Evolutionary conservation across 2,329 filamentous ascomycete species (phyloP).

Genomic region (Stromatinia cepivora): DNA sequence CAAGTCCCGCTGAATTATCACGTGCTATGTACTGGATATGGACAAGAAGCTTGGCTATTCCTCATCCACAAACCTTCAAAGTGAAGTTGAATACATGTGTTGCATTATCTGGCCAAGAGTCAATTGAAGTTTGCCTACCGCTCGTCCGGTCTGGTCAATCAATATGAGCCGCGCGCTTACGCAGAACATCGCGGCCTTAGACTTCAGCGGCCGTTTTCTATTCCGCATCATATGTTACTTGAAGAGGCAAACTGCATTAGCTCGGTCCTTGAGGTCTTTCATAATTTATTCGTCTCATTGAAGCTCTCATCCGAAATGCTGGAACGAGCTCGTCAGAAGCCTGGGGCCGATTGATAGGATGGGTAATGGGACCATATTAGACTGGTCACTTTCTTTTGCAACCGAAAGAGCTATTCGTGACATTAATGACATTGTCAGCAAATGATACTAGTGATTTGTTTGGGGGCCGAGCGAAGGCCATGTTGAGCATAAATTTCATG

Average conservation of each 20-base stretch:
- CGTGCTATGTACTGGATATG: neutral
- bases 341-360: neutral
- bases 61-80: neutral
- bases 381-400: neutral
- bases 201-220: neutral
- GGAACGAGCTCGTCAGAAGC: neutral
- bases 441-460: neutral
- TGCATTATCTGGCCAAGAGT: neutral
- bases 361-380: neutral
- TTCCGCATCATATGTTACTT: neutral
- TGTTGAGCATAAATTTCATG: neutral
- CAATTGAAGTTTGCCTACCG: no score
- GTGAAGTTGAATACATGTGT: neutral
- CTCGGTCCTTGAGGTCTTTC: neutral
- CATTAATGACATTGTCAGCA: neutral
- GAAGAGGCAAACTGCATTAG: neutral
- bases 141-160: neutral
- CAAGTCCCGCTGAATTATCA: no score
- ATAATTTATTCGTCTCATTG: neutral
- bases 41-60: no score
- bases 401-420: neutral
- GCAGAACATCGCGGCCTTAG: neutral
- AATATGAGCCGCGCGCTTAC: neutral
- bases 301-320: neutral
- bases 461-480: neutral